These are phyloP conservation scores for Mycena epipterygia DNA, from an alignment of 768 basidiomycete species.

Conservation along the genomic window DNA sequence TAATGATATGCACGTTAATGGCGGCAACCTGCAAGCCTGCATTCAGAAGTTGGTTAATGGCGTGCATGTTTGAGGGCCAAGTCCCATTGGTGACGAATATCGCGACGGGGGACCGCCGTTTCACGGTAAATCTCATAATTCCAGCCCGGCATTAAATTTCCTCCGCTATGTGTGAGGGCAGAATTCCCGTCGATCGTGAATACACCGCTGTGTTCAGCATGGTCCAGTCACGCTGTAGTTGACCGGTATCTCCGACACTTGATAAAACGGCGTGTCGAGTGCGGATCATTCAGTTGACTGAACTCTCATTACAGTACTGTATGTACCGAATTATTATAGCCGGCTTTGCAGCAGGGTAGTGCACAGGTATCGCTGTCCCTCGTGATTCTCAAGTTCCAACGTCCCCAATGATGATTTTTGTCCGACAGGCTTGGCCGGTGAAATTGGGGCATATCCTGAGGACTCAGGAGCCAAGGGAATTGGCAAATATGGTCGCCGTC, in stretches of 20 bases:
- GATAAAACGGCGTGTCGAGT: neutral
- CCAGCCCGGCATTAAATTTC: conserved; percentile 6
- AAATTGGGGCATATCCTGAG: conserved; percentile 1
- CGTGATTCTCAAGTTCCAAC: neutral
- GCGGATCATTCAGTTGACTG: conserved; percentile 6
- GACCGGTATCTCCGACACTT: conserved; percentile 1
- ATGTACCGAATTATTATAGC: conserved; percentile 1
- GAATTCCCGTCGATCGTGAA: neutral
- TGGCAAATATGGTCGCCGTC: too few species aligned
- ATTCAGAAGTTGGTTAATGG: too few species aligned
- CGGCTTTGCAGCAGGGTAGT: neutral
- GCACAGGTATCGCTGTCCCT: too few species aligned
- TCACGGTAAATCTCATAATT: conserved; percentile 4
- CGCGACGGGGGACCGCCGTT: too few species aligned
- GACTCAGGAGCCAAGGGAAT: too few species aligned
- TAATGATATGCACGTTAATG: too few species aligned
- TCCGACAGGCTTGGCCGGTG: neutral
- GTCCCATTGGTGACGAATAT: too few species aligned
- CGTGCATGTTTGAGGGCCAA: too few species aligned
- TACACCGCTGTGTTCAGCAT: neutral
- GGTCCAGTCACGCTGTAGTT: conserved; percentile 2
- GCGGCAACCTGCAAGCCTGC: too few species aligned
- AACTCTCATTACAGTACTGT: too few species aligned
- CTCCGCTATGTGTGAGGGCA: neutral
- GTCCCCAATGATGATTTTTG: neutral